These are phyloP conservation scores for Candida vartiovaarae DNA, from an alignment of 805 yeast genomes.

Conservation along the genomic window DNA sequence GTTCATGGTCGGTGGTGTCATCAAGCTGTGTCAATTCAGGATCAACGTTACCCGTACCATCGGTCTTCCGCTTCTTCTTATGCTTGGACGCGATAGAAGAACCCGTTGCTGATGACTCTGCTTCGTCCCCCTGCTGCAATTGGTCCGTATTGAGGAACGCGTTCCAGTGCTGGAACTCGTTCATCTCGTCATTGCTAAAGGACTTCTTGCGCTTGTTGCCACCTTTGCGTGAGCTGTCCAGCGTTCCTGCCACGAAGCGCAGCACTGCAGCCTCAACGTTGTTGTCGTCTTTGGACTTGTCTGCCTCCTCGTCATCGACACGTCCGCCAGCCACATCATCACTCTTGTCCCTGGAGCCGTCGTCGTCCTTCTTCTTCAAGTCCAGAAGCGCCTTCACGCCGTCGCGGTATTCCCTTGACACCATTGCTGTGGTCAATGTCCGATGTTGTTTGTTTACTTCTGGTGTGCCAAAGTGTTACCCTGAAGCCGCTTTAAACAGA, in stretches of 20 bases:
- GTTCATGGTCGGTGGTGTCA: conserved; percentile 47
- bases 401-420: conserved; percentile 17
- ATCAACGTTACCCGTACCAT: conserved; percentile 34
- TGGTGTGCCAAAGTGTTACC: too few relatives aligned
- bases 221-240: conserved; percentile 28
- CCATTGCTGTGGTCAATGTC: conserved; percentile 1
- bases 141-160: conserved; percentile 22
- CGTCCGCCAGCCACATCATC: neutral
- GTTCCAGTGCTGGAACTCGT: conserved; percentile 25
- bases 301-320: conserved; percentile 5
- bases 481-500: too few relatives aligned
- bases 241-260: conserved; percentile 61
- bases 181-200: conserved; percentile 16
- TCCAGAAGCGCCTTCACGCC: conserved; percentile 22
- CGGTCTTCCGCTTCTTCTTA: conserved; percentile 8
- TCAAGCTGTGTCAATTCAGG: conserved; percentile 51
- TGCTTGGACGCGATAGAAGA: neutral
- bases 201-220: conserved; percentile 16
- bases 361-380: conserved; percentile 18
- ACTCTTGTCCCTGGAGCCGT: neutral
- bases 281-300: conserved; percentile 24
- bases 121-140: conserved; percentile 17
- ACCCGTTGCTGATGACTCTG: neutral
- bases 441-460: neutral
- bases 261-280: conserved; percentile 77